Base-by-base conservation (phyloP, 192 early-diverging fungal species). In the Funneliformis mosseae region DNA sequence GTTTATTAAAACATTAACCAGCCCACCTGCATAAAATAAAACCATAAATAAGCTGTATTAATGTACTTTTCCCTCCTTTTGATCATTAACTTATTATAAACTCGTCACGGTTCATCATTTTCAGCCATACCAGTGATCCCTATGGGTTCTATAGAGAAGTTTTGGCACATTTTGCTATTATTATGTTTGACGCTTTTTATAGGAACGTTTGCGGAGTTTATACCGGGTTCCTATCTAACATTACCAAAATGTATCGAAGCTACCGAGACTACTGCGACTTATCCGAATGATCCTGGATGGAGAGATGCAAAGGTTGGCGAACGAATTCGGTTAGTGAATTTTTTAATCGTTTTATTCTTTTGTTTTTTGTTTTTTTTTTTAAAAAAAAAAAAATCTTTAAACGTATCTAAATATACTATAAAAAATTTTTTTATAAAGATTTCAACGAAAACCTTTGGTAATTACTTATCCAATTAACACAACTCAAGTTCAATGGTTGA, bases 401-500 rank as follows among this genome's bases (percentile, higher is more conserved):
- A n/a, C n/a, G n/a, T n/a, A n/a, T 55, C 50, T 21, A 21, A 55
- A 55, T 16, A 33, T 55, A 55, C 6, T 16, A 48, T 18, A 7
- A 7, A 6, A 50, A 21, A 12, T 48, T 64, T 67, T 67, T 6
- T 9, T 45, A n/a, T 39, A 70, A 33, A 66, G 77, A 21, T n/a
- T 69, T 55, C 25, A 66, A 68, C 64, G 25, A 48, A 43, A 43
- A 21, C 77, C 77, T 28, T 21, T 28, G 16, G 66, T 55, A 8
- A 48, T 78, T 27, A 55, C 60, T 38, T 78, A 69, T 39, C 64
- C 77, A 48, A 38, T 21, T 39, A 78, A 78, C 25, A 33, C 77
- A 27, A 69, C 64, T 48, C 77, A 78, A 78, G 77, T 78, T 39
- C 27, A 28, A 33, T 25, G 45, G n/a, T 55, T 78, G 18, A 64